Percentiles rank a stretch among this genome's conserved stretches.
phyloP scores from a whole-genome alignment of 257 asterid species.

The Henckelia pumila region DNA sequence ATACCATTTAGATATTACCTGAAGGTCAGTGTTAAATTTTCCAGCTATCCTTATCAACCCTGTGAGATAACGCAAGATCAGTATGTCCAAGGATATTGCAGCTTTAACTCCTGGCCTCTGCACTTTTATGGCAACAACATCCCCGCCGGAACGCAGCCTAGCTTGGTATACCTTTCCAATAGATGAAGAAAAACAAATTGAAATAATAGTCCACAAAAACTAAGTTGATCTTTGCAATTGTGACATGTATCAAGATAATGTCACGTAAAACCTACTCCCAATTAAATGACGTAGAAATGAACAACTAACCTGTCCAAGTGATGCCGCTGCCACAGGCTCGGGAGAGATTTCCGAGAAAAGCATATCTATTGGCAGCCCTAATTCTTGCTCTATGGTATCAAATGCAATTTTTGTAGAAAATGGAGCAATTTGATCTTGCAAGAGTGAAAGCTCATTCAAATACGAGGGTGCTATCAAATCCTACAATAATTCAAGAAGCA shows the following conservation, averaged over 20 bases:
- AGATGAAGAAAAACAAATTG: slow-evolving; percentile 20
- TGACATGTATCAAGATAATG: background rate
- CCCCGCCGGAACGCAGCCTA: slow-evolving; percentile 73
- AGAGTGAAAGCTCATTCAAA: slow-evolving; percentile 82
- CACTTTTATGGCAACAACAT: slow-evolving; percentile 91
- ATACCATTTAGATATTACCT: slow-evolving; percentile 48
- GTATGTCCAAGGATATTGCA: slow-evolving; percentile 88
- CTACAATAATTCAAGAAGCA: slow-evolving; percentile 36
- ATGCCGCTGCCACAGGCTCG: slow-evolving; percentile 97
- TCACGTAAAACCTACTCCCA: slow-evolving; percentile 16
- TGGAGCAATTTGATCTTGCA: slow-evolving; percentile 93
- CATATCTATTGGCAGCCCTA: slow-evolving; percentile 70
- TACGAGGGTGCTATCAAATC: slow-evolving; percentile 93
- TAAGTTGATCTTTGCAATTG: slow-evolving; percentile 17
- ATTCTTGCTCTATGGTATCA: slow-evolving; percentile 78
- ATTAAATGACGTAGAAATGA: slow-evolving; percentile 8
- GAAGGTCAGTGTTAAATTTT: slow-evolving; percentile 83
- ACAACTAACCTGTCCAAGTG: slow-evolving; percentile 84
- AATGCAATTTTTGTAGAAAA: slow-evolving; percentile 87
- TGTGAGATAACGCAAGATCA: slow-evolving; percentile 80
- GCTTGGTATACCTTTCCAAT: slow-evolving; percentile 88
- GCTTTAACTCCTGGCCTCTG: slow-evolving; percentile 99
- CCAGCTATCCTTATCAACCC: slow-evolving; percentile 74
- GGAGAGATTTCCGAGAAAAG: slow-evolving; percentile 92
- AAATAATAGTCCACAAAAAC: background rate